phyloP scores from a whole-genome alignment of 306 rosid genomes.

The Casuarina glauca region DNA sequence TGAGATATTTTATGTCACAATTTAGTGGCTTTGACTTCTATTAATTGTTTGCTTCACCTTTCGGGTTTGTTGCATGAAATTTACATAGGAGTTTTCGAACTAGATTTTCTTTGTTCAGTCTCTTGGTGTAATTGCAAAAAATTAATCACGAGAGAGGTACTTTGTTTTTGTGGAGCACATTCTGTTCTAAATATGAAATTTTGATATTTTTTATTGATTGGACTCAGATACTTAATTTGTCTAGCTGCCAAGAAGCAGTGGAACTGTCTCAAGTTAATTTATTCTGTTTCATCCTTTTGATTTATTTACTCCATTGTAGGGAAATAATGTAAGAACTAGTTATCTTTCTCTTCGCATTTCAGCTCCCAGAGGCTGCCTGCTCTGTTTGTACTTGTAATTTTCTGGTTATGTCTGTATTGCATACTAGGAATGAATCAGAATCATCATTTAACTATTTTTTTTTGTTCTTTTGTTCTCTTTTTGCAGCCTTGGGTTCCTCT shows the following conservation, averaged over 20 bases:
- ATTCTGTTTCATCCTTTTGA: not conserved
- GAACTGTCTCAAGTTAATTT: not conserved
- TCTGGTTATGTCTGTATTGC: not conserved
- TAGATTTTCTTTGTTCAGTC: not conserved
- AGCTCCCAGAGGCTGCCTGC: not conserved
- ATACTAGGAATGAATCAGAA: not conserved
- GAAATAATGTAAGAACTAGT: not conserved
- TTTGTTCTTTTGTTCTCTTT: constrained; percentile 22
- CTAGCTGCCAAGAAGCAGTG: not conserved
- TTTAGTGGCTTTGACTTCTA: not conserved
- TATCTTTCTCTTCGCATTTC: not conserved
- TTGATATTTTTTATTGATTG: not conserved
- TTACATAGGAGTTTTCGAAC: not conserved
- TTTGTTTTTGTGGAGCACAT: not conserved
- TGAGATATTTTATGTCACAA: not conserved
- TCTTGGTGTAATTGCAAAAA: not conserved
- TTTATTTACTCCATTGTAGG: not conserved
- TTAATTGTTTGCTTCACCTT: not conserved
- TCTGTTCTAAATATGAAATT: not conserved
- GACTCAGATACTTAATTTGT: not conserved
- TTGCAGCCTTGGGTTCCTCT: constrained; percentile 80
- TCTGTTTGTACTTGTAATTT: not conserved
- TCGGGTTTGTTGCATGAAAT: not conserved
- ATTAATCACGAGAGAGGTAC: not conserved
- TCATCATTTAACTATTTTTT: not conserved